Evolutionary conservation across 2,329 filamentous ascomycete genomes (phyloP), one percentile per base, ranked within the genome.

Genomic region (Apiospora pterosperma): DNA sequence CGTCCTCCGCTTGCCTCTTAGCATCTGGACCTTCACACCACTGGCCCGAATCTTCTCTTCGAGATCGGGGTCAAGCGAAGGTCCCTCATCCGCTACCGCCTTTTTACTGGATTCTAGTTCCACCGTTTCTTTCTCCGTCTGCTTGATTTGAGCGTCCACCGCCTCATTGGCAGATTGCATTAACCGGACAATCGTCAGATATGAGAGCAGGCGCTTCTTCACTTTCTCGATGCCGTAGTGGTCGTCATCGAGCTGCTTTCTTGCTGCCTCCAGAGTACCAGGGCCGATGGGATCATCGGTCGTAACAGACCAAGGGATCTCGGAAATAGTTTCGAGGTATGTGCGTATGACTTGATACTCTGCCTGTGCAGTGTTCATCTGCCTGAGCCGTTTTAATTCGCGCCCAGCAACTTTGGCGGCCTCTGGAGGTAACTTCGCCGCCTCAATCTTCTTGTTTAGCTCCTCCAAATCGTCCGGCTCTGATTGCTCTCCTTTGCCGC

Each of bases 161-260:
- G 92, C 90, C 62, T 91, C 86, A 69, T 98, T 97, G 67, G 95
- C 89, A 25, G 91, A 89, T 75, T 97, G 94, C 83, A 98, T 99
- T 64, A 99, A 84, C 70, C 96, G 91, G 62, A 99, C 83, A n/a
- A 99, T 96, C 2, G 96, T 96, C 52, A 99, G 84, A 74, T 99
- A 99, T 76, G 98, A 96, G 5, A 99, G 85, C 25, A 99, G 79
- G 52, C 96, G 87, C 84, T 97, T 97, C 87, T 99, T 99, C 74
- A 99, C 95, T 78, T 95, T 96, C 67, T 98, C 93, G 16, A 99
- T 82, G 0, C 96, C 96, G 71, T 98, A 98, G 77, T 99, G 96
- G 74, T 99, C 96, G 68, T 96, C 90, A 72, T 99, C 93, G 6
- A 99, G 85, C 77, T 98, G 96, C 78, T 93, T 92, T 63, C 93